Conservation (phyloP, 2,329 filamentous ascomycete species). For the Penicillium crustosum region DNA sequence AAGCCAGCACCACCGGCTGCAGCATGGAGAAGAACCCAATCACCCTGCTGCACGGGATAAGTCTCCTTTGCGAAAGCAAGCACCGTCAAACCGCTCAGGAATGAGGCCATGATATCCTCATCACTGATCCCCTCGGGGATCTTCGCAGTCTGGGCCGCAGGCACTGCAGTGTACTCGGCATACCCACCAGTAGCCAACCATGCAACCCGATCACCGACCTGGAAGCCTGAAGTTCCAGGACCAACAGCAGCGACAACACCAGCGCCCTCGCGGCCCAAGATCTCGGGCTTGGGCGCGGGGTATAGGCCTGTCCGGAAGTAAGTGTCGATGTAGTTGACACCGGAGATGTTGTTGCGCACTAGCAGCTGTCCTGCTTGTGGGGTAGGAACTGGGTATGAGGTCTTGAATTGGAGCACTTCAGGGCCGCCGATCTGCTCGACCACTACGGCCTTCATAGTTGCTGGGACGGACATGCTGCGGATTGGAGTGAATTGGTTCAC, state of each 20-base stretch:
- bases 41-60: conserved; percentile 67
- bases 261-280: conserved; percentile 75
- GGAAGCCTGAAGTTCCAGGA: conserved; percentile 53
- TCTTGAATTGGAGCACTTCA: conserved; percentile 70
- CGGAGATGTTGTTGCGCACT: conserved; percentile 75
- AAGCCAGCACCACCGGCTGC: conserved; percentile 80
- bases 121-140: conserved; percentile 63
- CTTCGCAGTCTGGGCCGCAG: conserved; percentile 56
- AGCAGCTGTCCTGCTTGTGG: conserved; percentile 70
- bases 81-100: conserved; percentile 83
- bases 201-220: conserved; percentile 68
- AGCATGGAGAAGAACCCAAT: conserved; percentile 82
- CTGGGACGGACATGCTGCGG: conserved; percentile 53
- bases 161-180: conserved; percentile 59
- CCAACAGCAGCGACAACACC: conserved; percentile 68
- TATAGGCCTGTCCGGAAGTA: conserved; percentile 90
- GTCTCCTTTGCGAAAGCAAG: conserved; percentile 76
- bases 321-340: conserved; percentile 87
- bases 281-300: conserved; percentile 67
- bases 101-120: conserved; percentile 64
- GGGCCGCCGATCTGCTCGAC: conserved; percentile 70
- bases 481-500: conserved; percentile 27
- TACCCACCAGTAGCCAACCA: conserved; percentile 62
- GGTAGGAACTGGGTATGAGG: conserved; percentile 68
- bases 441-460: conserved; percentile 71